Evolutionary conservation across 495 filamentous ascomycete species (phyloP).

Genomic region (Hypoxylon intermedium): DNA sequence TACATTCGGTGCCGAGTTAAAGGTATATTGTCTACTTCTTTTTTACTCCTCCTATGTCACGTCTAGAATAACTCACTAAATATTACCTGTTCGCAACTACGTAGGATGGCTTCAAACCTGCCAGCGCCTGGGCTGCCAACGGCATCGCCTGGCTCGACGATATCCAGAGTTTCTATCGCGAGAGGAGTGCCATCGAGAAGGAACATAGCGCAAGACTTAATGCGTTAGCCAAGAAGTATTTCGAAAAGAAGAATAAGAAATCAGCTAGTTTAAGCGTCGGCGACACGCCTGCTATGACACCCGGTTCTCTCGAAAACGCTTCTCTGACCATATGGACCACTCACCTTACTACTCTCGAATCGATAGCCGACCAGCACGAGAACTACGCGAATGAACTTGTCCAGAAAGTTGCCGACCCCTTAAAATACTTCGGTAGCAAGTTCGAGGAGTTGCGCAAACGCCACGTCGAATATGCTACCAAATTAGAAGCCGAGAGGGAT

Average conservation of each 20-base stretch:
- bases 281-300: constrained; percentile 90
- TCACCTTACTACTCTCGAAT: constrained; percentile 86
- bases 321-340: constrained; percentile 97
- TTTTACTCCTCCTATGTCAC: not conserved
- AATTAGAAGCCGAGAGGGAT: constrained; percentile 89
- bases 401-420: constrained; percentile 78
- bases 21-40: constrained; percentile 61
- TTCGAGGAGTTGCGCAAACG: constrained; percentile 95
- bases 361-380: constrained; percentile 89
- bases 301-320: constrained; percentile 93
- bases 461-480: constrained; percentile 85
- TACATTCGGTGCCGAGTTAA: constrained; percentile 88
- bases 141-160: constrained; percentile 96
- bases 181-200: constrained; percentile 91
- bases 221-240: constrained; percentile 89
- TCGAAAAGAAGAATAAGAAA: constrained; percentile 94
- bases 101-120: constrained; percentile 96
- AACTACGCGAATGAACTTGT: constrained; percentile 77
- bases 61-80: no score
- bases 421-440: constrained; percentile 71
- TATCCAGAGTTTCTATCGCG: constrained; percentile 95
- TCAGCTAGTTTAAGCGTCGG: constrained; percentile 88
- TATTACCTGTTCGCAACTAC: constrained; percentile 26
- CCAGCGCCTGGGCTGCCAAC: constrained; percentile 87
- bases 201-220: constrained; percentile 90